Evolutionary conservation across 208 protist genomes (phyloP).

Genomic region (Naegleria fowleri): DNA sequence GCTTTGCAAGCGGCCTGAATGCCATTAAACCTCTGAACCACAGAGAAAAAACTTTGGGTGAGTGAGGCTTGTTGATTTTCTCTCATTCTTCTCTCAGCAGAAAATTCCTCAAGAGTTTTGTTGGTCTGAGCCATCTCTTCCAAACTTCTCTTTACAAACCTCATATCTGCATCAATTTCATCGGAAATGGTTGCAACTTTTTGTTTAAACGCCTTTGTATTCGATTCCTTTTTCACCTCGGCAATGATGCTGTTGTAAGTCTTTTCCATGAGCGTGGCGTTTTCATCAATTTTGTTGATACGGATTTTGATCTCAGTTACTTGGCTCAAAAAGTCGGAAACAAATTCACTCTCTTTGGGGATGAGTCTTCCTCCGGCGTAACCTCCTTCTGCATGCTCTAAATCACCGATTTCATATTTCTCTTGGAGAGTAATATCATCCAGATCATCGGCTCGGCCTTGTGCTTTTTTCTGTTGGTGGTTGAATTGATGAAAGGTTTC

Average conservation of each 20-base stretch:
- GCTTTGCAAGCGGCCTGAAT: not conserved
- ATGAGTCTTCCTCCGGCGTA: not conserved
- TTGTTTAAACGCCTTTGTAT: not conserved
- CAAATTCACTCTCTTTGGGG: conserved; percentile 5
- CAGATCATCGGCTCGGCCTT: not conserved
- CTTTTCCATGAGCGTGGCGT: not conserved
- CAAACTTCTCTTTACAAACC: not conserved
- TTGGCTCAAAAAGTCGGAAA: not conserved
- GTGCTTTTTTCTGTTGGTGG: not conserved
- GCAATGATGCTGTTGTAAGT: not conserved
- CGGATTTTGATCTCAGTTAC: not conserved
- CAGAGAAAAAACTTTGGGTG: not conserved
- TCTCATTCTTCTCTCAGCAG: conserved; percentile 3
- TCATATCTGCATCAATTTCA: not conserved
- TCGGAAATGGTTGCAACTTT: not conserved
- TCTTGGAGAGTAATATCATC: not conserved
- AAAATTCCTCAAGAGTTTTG: not conserved
- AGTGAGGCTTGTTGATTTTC: conserved; percentile 28
- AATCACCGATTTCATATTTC: not conserved
- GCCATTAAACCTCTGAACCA: not conserved
- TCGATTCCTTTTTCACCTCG: not conserved
- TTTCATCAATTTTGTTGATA: not conserved
- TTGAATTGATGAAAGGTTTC: too few relatives aligned
- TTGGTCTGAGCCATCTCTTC: not conserved
- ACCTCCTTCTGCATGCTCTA: not conserved